Conservation (phyloP, 495 filamentous ascomycete species). For the Xylaria bambusicola region DNA sequence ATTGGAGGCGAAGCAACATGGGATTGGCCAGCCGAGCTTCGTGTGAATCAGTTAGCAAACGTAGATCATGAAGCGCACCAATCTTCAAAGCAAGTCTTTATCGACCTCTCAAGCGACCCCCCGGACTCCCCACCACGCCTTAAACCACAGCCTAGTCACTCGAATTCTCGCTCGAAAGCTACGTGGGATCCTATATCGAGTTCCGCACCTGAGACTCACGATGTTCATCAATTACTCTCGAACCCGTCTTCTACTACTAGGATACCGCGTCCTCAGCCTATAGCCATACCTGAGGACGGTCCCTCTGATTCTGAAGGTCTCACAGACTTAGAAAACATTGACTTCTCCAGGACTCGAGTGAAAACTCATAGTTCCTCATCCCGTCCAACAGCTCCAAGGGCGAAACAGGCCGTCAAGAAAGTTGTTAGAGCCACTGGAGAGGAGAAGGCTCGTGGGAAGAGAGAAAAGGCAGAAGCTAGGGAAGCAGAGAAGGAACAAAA, state of each 20-base stretch:
- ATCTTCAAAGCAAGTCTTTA: constrained; percentile 21
- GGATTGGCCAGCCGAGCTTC: background rate
- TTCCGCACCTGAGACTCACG: constrained; percentile 40
- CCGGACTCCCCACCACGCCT: background rate
- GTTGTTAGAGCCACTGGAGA: constrained; percentile 38
- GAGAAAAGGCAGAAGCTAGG: constrained; percentile 40
- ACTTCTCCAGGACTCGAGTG: constrained; percentile 26
- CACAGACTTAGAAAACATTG: constrained; percentile 40
- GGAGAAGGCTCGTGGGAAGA: constrained; percentile 35
- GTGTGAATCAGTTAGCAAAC: background rate
- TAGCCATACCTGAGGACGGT: constrained; percentile 20
- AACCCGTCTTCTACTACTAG: constrained; percentile 11
- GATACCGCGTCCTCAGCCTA: background rate
- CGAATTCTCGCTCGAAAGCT: constrained; percentile 22
- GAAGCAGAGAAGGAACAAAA: constrained; percentile 60
- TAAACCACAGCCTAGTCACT: constrained; percentile 11
- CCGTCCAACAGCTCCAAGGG: constrained; percentile 19
- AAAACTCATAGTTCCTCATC: constrained; percentile 19
- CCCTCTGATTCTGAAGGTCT: constrained; percentile 41
- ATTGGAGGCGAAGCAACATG: background rate
- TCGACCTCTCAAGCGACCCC: constrained; percentile 32
- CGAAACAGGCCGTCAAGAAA: constrained; percentile 16
- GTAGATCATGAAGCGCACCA: background rate
- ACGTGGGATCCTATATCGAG: constrained; percentile 54
- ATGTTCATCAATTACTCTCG: constrained; percentile 10